phyloP scores from a whole-genome alignment of 228 moss, liverwort and hornwort species.

The Sphagnum fallax region DNA sequence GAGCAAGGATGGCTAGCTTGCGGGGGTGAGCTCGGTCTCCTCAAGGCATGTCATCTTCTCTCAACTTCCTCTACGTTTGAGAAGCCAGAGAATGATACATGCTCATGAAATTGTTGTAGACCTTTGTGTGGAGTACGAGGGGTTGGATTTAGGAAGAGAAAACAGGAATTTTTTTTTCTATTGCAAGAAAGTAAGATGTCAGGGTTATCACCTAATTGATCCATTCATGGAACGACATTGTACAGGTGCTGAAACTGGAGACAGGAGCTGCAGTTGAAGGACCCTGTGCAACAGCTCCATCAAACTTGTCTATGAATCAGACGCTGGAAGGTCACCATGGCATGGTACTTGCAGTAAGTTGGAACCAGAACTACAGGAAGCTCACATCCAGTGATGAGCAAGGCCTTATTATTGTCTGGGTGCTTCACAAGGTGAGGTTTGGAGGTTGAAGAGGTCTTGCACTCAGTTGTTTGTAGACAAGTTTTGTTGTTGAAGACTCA shows the following conservation, averaged over 20 bases:
- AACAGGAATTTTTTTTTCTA: not conserved
- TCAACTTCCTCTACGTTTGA: not conserved
- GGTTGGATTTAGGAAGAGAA: not conserved
- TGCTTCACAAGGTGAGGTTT: conserved; percentile 71
- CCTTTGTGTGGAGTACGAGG: not conserved
- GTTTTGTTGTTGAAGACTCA: too few relatives aligned
- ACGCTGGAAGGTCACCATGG: conserved; percentile 92
- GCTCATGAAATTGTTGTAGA: conserved; percentile 5
- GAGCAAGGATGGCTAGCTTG: conserved; percentile 99
- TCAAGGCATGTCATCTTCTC: conserved; percentile 36
- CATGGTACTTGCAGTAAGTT: conserved; percentile 61
- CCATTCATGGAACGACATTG: too few relatives aligned
- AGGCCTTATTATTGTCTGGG: conserved; percentile 95
- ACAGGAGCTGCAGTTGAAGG: conserved; percentile 32
- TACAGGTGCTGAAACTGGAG: conserved; percentile 79
- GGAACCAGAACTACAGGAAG: conserved; percentile 96
- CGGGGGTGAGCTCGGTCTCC: conserved; percentile 83
- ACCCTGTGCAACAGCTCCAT: conserved; percentile 27
- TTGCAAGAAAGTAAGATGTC: too few relatives aligned
- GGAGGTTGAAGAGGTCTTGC: too few relatives aligned
- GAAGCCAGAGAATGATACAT: not conserved
- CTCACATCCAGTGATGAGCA: conserved; percentile 85
- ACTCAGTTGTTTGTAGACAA: too few relatives aligned
- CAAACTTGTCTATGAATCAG: conserved; percentile 94
- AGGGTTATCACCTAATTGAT: too few relatives aligned